A percentile compares a stretch with the other conserved stretches of the same genome.
These are phyloP conservation scores for Fimicolochytrium jonesii DNA, from an alignment of 192 early-diverging fungal genomes.

Conservation along the genomic window DNA sequence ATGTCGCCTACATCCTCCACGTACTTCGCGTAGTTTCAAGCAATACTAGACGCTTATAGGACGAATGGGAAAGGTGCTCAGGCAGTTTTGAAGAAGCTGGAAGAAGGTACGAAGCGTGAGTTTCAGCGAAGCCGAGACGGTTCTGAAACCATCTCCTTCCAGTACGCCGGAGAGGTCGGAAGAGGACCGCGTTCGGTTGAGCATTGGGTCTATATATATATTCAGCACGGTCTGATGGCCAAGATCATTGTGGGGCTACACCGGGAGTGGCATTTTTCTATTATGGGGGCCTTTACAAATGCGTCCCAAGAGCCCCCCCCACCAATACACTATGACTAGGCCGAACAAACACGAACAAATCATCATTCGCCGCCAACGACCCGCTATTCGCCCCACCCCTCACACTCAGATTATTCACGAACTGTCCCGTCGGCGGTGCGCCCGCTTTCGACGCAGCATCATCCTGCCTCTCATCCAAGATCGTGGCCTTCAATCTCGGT, in stretches of 20 bases:
- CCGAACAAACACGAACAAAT: background rate
- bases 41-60: constrained; percentile 67
- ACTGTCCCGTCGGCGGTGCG: background rate
- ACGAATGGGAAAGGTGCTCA: constrained; percentile 53
- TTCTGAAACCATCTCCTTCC: background rate
- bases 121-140: background rate
- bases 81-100: constrained; percentile 62
- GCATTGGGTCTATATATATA: too few species aligned
- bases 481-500: constrained; percentile 38
- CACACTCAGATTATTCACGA: constrained; percentile 2
- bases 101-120: constrained; percentile 62
- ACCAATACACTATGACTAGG: too few species aligned
- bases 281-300: too few species aligned
- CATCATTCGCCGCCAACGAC: background rate
- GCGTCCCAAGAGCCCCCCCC: too few species aligned
- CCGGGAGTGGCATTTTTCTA: too few species aligned
- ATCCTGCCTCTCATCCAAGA: background rate
- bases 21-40: constrained; percentile 54
- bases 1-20: background rate
- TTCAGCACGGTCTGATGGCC: too few species aligned
- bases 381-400: constrained; percentile 15
- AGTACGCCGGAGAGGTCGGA: constrained; percentile 25
- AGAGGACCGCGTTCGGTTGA: constrained; percentile 29
- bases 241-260: too few species aligned
- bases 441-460: background rate